phyloP scores from a whole-genome alignment of 2,329 filamentous ascomycete genomes.

The Fusarium coicis region DNA sequence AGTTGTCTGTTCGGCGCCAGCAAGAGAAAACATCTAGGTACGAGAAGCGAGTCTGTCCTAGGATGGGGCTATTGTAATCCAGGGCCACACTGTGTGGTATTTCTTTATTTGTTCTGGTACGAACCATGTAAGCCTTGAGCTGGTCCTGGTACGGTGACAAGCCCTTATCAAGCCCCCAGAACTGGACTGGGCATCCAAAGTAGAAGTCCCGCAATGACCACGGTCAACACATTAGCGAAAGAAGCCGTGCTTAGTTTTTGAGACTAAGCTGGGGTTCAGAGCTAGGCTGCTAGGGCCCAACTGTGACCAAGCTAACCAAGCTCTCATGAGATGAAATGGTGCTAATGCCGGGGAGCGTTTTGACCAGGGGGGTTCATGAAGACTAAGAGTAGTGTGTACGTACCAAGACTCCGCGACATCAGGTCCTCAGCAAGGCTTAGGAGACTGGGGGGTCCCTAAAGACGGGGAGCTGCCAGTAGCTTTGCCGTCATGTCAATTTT shows the following conservation, averaged over 20 bases:
- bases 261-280: constrained; percentile 37
- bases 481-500: constrained; percentile 36
- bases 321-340: constrained; percentile 36
- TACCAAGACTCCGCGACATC: constrained; percentile 31
- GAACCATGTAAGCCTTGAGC: constrained; percentile 38
- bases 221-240: constrained; percentile 31
- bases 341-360: constrained; percentile 40
- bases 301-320: constrained; percentile 20
- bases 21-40: constrained; percentile 36
- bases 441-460: constrained; percentile 37
- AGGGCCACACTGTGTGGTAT: constrained; percentile 43
- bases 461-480: constrained; percentile 44
- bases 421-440: constrained; percentile 42
- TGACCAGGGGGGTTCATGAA: constrained; percentile 34
- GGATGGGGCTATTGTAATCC: constrained; percentile 35
- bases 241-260: constrained; percentile 38
- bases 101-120: constrained; percentile 40
- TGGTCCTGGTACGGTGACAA: constrained; percentile 30
- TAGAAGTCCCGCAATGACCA: constrained; percentile 37
- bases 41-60: constrained; percentile 35
- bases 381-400: constrained; percentile 36
- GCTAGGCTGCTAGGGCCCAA: constrained; percentile 38
- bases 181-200: constrained; percentile 33
- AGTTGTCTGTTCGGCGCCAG: constrained; percentile 38
- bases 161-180: constrained; percentile 44